Base-by-base conservation (phyloP, 208 protist genomes). In the Wallacemonas sp. region DNA sequence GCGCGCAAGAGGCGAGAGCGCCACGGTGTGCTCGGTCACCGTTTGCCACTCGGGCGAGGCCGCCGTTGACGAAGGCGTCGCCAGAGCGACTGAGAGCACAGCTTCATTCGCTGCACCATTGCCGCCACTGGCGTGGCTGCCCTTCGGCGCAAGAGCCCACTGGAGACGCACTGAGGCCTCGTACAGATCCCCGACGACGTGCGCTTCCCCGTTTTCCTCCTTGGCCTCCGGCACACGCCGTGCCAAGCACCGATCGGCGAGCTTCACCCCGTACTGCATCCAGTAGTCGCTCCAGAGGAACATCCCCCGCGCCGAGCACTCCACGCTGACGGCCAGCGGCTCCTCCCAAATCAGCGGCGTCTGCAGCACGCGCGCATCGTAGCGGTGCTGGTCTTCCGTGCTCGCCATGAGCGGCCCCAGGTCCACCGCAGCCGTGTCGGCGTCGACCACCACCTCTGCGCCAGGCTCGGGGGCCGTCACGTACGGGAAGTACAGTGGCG, bases 261-360 rank as follows among this genome's bases (percentile, higher is more conserved):
- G 25, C 18, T 70, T 76, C 49, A 74, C 57, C 10, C 79, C 83
- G 61, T 76, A 94, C 10, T 84, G 52, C 33, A 59, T 48, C 78
- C 81, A 90, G 29, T 89, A 74, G 23, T 94, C 85, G 54, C 88
- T 94, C 86, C 88, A 94, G 16, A 90, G 57, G 29, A 81, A 85
- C 26, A 87, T 45, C 2, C 88, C 88, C 3, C 48, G 70, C 11
- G 52, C 16, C 2, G 72, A 82, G 70, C 79, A 87, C 33, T 94
- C 88, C 16, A 92, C 61, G 4, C 84, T 89, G 10, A 94, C 50
- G 41, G 74, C 70, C 61, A 83, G 77, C 0, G 83, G 82, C 65
- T 94, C 81, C 29, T 94, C 85, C 81, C 83, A 94, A 36, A 94
- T 88, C 11, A 94, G 76, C 41, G 88, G 88, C 11, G 88, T 94